Evolutionary conservation across 371 early-diverging fungal genomes (phyloP), one percentile per base, ranked within the genome.

Genomic region (Mortierella sp.): DNA sequence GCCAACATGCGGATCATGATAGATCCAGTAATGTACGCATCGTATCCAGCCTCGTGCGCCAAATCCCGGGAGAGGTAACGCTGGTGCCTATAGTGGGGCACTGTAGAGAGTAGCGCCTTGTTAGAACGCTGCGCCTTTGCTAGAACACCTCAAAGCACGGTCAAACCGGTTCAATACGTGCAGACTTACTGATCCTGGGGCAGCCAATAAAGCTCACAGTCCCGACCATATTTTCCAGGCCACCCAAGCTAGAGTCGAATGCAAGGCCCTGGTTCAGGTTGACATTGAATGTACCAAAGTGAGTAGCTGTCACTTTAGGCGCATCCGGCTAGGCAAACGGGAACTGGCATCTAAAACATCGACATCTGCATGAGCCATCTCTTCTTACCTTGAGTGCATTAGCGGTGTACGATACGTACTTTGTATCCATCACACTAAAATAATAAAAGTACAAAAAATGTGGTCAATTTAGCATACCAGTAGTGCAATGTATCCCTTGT

Each of bases 41-140:
- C 98, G 75, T 93, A 97, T 2, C 96, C 98, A 24, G 98, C 98
- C 80, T 97, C 97, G 79, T 97, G 98, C 47, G 80, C 47, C 26
- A 48, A 61, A 55, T 91, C 89, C 26, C 66, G 52, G 1, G 74
- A 61, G 24, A 71, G n/a, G 58, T 81, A 77, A 5, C 74, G 66
- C 52, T 74, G 64, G 34, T 80, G 80, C 34, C 72, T 73, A 37
- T 64, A 64, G 34, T 77, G 29, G 1, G 77, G 68, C 10, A 45
- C 82, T 81, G 65, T 31, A 9, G 40, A 41, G 50, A 64, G 1
- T 45, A 22, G 14, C n/a, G 11, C 39, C 14, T 48, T 10, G 34
- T 14, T 58, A 64, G 45, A 45, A 1, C 22, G 1, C 45, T 5
- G 19, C 8, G 22, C 58, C 9, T 58, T 34, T 29, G 58, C 34